These are phyloP conservation scores for Apophysomyces variabilis DNA, from an alignment of 371 early-diverging fungal species.

Conservation along the genomic window DNA sequence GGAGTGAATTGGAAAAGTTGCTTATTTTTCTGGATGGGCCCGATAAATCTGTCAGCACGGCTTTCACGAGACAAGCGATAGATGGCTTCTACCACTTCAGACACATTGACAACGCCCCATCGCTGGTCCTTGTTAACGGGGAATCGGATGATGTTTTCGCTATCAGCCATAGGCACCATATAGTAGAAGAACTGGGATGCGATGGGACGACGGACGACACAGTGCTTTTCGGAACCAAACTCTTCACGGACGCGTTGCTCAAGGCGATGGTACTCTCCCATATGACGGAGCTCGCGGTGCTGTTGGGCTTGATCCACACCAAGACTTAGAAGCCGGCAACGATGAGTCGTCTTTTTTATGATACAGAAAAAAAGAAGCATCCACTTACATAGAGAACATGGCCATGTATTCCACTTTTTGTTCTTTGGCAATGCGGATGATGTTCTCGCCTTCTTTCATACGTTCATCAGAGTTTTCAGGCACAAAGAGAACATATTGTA, in stretches of 20 bases:
- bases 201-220: conserved; percentile 30
- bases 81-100: conserved; percentile 39
- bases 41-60: neutral
- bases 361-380: neutral
- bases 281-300: conserved; percentile 17
- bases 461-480: conserved; percentile 36
- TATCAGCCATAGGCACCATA: conserved; percentile 36
- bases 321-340: conserved; percentile 1
- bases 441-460: conserved; percentile 35
- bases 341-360: conserved; percentile 5
- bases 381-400: conserved; percentile 41
- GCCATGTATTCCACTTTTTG: conserved; percentile 32
- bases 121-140: conserved; percentile 33
- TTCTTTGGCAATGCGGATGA: conserved; percentile 32
- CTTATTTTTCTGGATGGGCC: conserved; percentile 17
- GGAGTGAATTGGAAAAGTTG: conserved; percentile 34
- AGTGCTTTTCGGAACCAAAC: conserved; percentile 23
- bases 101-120: conserved; percentile 39
- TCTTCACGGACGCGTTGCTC: conserved; percentile 38
- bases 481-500: conserved; percentile 25
- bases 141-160: conserved; percentile 26
- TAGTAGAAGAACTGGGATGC: conserved; percentile 42
- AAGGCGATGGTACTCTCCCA: conserved; percentile 29
- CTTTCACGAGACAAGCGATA: conserved; percentile 26
- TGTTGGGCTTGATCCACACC: conserved; percentile 33